Evolutionary conservation across 116 monocot species (phyloP).

Genomic region (Cymodocea nodosa): DNA sequence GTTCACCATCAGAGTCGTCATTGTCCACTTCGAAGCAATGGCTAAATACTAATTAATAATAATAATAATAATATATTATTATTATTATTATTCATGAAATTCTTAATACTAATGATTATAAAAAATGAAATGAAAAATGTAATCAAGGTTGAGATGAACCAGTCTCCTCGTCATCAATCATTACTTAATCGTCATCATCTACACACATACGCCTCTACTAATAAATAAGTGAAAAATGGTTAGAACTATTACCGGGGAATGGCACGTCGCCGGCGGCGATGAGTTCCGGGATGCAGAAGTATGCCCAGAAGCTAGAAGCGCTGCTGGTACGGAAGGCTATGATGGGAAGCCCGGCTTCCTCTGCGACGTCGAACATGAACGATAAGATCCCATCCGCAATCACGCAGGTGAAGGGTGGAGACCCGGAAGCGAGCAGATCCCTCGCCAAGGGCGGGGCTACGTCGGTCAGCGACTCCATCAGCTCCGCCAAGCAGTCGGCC

Average conservation of each 20-base stretch:
- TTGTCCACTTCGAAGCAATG: too few species aligned
- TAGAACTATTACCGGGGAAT: slow-evolving; percentile 3
- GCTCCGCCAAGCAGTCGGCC: not conserved
- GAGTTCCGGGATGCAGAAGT: slow-evolving; percentile 9
- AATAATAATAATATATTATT: too few species aligned
- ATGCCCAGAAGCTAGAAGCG: slow-evolving; percentile 31
- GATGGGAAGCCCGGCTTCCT: slow-evolving; percentile 24
- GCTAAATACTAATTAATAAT: too few species aligned
- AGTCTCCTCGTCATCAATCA: too few species aligned
- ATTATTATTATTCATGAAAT: too few species aligned
- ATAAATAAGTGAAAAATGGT: too few species aligned
- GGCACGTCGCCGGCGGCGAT: slow-evolving; percentile 1
- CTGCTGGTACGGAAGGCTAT: slow-evolving; percentile 27
- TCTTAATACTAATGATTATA: too few species aligned
- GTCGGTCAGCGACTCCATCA: slow-evolving; percentile 6
- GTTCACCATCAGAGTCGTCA: too few species aligned
- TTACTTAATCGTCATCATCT: too few species aligned
- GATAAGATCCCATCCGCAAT: slow-evolving; percentile 23
- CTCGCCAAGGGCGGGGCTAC: not conserved
- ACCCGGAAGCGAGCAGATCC: not conserved
- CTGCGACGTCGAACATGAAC: slow-evolving; percentile 10
- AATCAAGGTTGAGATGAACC: too few species aligned
- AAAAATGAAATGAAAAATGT: too few species aligned
- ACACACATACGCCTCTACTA: too few species aligned
- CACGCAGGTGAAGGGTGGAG: slow-evolving; percentile 27